phyloP scores from a whole-genome alignment of 768 basidiomycete species.

The Tulasnella sp. region DNA sequence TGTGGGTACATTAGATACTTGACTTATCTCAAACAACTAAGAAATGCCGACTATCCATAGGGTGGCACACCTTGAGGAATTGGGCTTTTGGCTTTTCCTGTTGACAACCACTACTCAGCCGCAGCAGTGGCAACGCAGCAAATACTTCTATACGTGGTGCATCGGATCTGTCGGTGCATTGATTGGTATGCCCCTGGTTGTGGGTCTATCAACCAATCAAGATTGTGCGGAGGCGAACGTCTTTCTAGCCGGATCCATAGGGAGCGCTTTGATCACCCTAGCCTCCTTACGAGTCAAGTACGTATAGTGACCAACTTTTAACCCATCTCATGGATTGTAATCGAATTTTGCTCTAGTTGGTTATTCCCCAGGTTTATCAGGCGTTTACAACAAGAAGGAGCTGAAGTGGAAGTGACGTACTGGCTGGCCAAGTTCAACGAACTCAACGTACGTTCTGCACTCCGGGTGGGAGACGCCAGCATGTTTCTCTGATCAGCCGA shows the following conservation, averaged over 20 bases:
- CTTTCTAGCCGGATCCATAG: slow-evolving; percentile 45
- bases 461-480: neutral
- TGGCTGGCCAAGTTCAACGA: slow-evolving; percentile 65
- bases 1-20: slow-evolving; percentile 2
- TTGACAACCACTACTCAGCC: slow-evolving; percentile 41
- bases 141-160: slow-evolving; percentile 67
- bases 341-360: neutral
- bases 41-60: neutral
- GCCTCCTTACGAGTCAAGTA: neutral
- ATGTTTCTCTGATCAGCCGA: slow-evolving; percentile 1
- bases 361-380: neutral
- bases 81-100: slow-evolving; percentile 75
- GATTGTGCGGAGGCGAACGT: slow-evolving; percentile 62
- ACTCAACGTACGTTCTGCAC: slow-evolving; percentile 49
- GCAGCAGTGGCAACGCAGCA: slow-evolving; percentile 68
- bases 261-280: neutral
- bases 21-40: slow-evolving; percentile 36
- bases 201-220: slow-evolving; percentile 46
- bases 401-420: slow-evolving; percentile 63
- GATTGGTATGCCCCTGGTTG: slow-evolving; percentile 61
- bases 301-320: slow-evolving; percentile 36
- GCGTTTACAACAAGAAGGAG: slow-evolving; percentile 40
- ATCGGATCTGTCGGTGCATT: slow-evolving; percentile 53
- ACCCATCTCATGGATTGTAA: neutral
- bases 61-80: slow-evolving; percentile 64